A percentile compares a stretch with the other conserved stretches of the same genome.
Evolutionary conservation across 2,329 filamentous ascomycete genomes (phyloP).

Genomic region (Rhexocercosporidium sp.): DNA sequence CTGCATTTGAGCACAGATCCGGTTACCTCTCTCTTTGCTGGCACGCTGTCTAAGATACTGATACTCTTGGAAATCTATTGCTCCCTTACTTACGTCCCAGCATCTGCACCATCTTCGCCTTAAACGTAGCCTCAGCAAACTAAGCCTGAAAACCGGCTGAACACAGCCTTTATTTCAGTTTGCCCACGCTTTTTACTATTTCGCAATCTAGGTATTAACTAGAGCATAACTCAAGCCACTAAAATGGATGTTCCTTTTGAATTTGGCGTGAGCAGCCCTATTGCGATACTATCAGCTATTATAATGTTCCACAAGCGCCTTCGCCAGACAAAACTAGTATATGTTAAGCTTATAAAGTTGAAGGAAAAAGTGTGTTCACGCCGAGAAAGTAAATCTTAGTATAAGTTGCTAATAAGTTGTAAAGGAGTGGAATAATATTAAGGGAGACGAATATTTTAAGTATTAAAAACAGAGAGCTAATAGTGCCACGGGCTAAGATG

Average conservation of each 20-base stretch:
- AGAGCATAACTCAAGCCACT: not conserved
- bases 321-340: constrained; percentile 4
- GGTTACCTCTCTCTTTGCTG: not conserved
- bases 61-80: not conserved
- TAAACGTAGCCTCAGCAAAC: not conserved
- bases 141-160: not conserved
- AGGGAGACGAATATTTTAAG: constrained; percentile 50
- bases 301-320: not conserved
- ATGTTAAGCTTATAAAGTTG: constrained; percentile 5
- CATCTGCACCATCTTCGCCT: not conserved
- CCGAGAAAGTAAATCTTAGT: not conserved
- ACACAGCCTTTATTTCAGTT: not conserved
- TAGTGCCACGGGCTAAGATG: constrained; percentile 29
- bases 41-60: not conserved
- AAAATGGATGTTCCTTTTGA: not conserved
- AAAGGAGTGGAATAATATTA: constrained; percentile 52
- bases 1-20: not conserved
- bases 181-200: not conserved
- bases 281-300: not conserved
- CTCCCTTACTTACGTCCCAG: not conserved
- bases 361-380: not conserved
- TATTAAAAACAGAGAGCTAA: constrained; percentile 47
- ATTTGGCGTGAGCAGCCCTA: not conserved
- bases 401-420: not conserved
- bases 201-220: not conserved